Percentiles rank a stretch among this genome's conserved stretches.
These are phyloP conservation scores for Parathielavia hyrcaniae DNA, from an alignment of 495 filamentous ascomycete species.

Conservation along the genomic window DNA sequence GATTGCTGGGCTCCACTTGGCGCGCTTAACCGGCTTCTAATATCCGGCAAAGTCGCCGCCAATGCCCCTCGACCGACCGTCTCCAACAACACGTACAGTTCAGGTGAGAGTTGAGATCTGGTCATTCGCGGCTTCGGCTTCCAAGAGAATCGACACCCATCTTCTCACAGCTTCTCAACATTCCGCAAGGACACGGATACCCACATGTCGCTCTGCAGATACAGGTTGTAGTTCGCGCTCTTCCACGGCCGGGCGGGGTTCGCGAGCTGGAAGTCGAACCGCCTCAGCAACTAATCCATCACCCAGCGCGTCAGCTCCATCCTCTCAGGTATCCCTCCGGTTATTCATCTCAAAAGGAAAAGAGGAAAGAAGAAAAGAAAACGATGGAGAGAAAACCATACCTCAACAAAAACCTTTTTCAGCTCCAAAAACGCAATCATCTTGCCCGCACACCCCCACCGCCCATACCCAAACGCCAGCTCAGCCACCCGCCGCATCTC, in stretches of 20 bases:
- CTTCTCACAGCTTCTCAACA: background rate
- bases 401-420: conserved; percentile 54
- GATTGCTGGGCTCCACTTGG: too few relatives aligned
- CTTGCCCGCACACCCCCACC: conserved; percentile 44
- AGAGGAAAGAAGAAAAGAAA: background rate
- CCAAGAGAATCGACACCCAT: background rate
- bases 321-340: background rate
- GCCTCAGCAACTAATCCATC: conserved; percentile 22
- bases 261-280: conserved; percentile 43
- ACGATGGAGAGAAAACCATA: conserved; percentile 21
- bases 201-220: conserved; percentile 8
- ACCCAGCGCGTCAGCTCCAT: too few relatives aligned
- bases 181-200: background rate
- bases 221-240: conserved; percentile 9
- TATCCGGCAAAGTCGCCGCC: too few relatives aligned
- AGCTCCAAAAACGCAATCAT: conserved; percentile 43
- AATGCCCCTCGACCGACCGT: background rate
- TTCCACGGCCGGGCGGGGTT: conserved; percentile 39
- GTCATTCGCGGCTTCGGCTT: too few relatives aligned
- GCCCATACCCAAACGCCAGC: conserved; percentile 38
- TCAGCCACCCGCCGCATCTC: conserved; percentile 33
- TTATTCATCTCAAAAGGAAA: conserved; percentile 40
- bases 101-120: too few relatives aligned
- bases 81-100: too few relatives aligned
- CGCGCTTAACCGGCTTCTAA: too few relatives aligned